Evolutionary conservation across 768 basidiomycete genomes (phyloP), one percentile per base, ranked within the genome.

Genomic region (Austroboletus eburneus): DNA sequence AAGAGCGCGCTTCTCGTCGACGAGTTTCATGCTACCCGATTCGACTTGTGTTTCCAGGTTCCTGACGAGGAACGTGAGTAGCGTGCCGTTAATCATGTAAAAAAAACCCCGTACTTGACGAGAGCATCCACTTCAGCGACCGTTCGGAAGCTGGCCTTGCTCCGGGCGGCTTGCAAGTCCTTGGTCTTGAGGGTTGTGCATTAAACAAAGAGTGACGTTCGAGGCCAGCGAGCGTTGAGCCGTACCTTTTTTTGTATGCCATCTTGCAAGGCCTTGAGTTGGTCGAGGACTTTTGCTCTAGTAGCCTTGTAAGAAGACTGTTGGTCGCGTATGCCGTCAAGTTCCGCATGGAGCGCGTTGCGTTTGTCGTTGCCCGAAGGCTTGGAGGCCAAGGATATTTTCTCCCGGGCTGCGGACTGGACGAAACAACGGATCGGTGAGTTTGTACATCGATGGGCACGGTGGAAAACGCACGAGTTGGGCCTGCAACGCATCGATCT

Each of bases 1-100:
- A n/a, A 99, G 76, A 5, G 93, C 89, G 42, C 91, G 85, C 70
- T 96, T 97, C 69, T 99, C 96, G 46, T 96, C 94, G 22, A 84
- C 92, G 48, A 98, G 76, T 63, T 91, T 96, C 77, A 99, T 76
- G 48, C 58, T 80, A 21, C 95, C 95, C 5, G 90, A 90, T 62
- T 98, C 95, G 43, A 99, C 84, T 63, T 92, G 88, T 61, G 80
- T 85, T 41, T 98, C 90, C 49, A 96, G 73, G 50, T 83, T 74
- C 57, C 91, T 94, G 58, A 44, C 39, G 25, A 46, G 51, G 50
- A 35, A 16, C 20, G 18, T 54, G 3, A 48, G 54, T 45, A 37
- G 29, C 10, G n/a, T 4, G 9, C 33, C 34, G 39, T 48, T 22
- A 18, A 23, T 29, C 27, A 3, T 30, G 25, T 49, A 33, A 12